A percentile compares a stretch with the other conserved stretches of the same genome.
Conservation (phyloP, 306 rosid species). For the Vigna reflexopilosa region DNA sequence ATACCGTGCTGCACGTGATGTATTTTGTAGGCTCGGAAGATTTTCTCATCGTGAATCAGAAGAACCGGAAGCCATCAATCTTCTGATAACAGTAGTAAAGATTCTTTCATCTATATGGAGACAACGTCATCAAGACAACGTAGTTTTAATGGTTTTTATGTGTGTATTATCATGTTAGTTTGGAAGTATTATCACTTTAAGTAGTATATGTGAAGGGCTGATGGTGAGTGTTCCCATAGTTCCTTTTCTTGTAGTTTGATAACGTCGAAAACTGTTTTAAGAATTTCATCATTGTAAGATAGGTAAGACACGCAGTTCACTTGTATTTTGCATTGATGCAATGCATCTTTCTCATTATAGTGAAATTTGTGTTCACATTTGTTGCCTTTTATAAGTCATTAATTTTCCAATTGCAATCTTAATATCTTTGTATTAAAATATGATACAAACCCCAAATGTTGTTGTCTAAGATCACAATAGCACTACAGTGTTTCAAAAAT, state of each 20-base stretch:
- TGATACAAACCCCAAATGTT: not conserved
- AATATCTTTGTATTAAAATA: not conserved
- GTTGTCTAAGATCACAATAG: not conserved
- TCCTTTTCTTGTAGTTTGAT: slow-evolving; percentile 21
- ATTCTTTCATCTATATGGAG: slow-evolving; percentile 46
- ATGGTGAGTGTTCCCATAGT: not conserved
- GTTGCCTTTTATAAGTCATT: slow-evolving; percentile 11
- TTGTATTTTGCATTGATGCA: slow-evolving; percentile 11
- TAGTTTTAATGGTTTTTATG: slow-evolving; percentile 39
- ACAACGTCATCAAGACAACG: slow-evolving; percentile 32
- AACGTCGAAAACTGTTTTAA: not conserved
- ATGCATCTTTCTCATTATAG: not conserved
- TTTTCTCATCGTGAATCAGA: no score
- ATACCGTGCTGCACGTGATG: no score
- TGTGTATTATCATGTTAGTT: slow-evolving; percentile 20
- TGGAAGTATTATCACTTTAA: slow-evolving; percentile 49
- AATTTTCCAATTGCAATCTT: slow-evolving; percentile 17
- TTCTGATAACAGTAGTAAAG: slow-evolving; percentile 1
- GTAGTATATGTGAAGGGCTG: not conserved
- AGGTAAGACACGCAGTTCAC: not conserved
- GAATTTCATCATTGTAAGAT: no score
- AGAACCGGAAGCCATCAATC: slow-evolving; percentile 4
- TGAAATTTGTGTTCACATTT: slow-evolving; percentile 1
- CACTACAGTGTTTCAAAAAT: not conserved
- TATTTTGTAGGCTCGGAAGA: no score